Evolutionary conservation across 768 basidiomycete species (phyloP).

Genomic region (Mycena olivaceomarginata): DNA sequence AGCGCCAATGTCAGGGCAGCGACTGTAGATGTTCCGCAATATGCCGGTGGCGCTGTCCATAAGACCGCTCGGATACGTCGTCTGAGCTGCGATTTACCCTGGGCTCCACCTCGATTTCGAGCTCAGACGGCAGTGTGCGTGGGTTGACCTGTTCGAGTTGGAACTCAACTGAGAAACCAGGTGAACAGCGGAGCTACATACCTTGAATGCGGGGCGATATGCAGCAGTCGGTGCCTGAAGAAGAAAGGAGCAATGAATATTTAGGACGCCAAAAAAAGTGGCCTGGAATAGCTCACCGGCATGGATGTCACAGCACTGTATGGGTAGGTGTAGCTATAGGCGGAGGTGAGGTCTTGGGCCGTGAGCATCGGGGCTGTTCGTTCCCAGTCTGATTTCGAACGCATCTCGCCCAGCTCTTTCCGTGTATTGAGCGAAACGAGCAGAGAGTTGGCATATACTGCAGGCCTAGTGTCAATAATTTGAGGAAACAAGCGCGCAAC

Average conservation of each 20-base stretch:
- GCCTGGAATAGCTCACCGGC: constrained; percentile 6
- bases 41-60: constrained; percentile 24
- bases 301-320: constrained; percentile 6
- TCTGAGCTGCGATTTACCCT: constrained; percentile 26
- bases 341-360: constrained; percentile 9
- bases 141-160: constrained; percentile 4
- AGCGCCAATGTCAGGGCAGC: constrained; percentile 22
- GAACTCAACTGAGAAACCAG: neutral
- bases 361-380: constrained; percentile 12
- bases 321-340: constrained; percentile 10
- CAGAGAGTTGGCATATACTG: constrained; percentile 43
- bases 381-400: constrained; percentile 27
- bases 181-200: neutral
- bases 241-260: neutral
- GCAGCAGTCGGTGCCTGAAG: neutral
- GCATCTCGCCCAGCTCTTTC: constrained; percentile 38
- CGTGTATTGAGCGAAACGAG: constrained; percentile 41
- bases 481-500: neutral
- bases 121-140: constrained; percentile 8
- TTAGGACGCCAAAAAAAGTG: neutral
- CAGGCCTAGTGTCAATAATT: neutral
- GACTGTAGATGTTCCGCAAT: constrained; percentile 11
- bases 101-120: constrained; percentile 20
- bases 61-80: constrained; percentile 6
- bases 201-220: constrained; percentile 35